Base-by-base conservation (phyloP, 2,329 filamentous ascomycete genomes). In the Monosporascus sp. region DNA sequence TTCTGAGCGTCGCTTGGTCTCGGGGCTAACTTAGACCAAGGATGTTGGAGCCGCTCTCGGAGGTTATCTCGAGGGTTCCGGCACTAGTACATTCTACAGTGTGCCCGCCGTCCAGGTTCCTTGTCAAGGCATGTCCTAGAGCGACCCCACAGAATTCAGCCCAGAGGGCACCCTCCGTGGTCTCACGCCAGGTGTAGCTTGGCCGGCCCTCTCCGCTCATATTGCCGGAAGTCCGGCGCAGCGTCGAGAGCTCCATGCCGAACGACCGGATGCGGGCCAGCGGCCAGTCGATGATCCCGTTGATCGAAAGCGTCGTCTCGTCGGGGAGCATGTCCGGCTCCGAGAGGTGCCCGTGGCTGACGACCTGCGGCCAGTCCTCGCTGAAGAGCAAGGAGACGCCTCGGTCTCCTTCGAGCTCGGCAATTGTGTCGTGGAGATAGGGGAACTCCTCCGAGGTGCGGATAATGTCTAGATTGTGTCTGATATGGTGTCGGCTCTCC, bases 221-320 rank as follows among this genome's bases (percentile, higher is more conserved):
- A 19, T 6, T 35, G 27, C 27, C 9, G 9, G 9, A 31, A 11
- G 27, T 17, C 49, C 40, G 16, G 3, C 40, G 37, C 2, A 69
- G 47, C 7, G 51, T 66, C 56, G 59, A 68, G 11, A 69, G 51
- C 2, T 64, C 55, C 9, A 66, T 59, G 17, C 66, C 66, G 49
- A 70, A 70, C 4, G 66, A 66, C 17, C 50, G 53, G 14, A 68
- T 52, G 9, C 54, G 53, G 1, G 60, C 65, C 11, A 64, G 62
- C 16, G 63, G 55, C 65, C 67, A 70, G 55, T 70, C 66, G 22
- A 69, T 51, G 27, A 70, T 50, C 8, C 66, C 65, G 1, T 65
- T 67, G 26, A 70, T 59, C 19, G 60, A 37, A 20, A 65, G 64
- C 3, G 60, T 68, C 16, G 27, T 14, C 3, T 57, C 49, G 46